These are phyloP conservation scores for Erucastrum elatum DNA, from an alignment of 345 rosid species.

Conservation along the genomic window DNA sequence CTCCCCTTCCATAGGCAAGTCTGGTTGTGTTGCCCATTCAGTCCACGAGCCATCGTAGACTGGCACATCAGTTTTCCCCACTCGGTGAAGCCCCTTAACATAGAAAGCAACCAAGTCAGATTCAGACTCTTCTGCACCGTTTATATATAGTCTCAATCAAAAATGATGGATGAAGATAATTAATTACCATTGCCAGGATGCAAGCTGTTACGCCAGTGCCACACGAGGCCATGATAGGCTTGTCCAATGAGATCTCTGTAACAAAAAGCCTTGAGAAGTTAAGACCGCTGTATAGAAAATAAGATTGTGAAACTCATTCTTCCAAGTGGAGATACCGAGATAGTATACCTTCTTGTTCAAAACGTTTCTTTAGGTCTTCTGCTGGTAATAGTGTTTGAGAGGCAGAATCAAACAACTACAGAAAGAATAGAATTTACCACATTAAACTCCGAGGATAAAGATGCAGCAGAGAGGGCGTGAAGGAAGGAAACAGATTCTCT, in stretches of 20 bases:
- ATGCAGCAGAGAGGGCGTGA: not conserved
- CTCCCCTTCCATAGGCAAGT: slow-evolving; percentile 50
- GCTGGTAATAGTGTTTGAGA: slow-evolving; percentile 73
- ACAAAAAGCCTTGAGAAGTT: not conserved
- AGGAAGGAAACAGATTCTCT: not conserved
- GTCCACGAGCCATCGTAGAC: slow-evolving; percentile 99
- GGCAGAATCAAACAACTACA: slow-evolving; percentile 85
- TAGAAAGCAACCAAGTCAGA: not conserved
- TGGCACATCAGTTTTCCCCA: slow-evolving; percentile 80
- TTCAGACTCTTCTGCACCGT: not conserved
- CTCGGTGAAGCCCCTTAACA: slow-evolving; percentile 53
- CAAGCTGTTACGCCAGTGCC: slow-evolving; percentile 98
- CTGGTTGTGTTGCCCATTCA: slow-evolving; percentile 87
- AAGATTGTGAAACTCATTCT: slow-evolving; percentile 1
- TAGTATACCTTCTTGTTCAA: slow-evolving; percentile 75
- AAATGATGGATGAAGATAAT: not conserved
- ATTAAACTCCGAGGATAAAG: not conserved
- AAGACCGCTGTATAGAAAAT: not conserved
- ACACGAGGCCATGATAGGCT: slow-evolving; percentile 75
- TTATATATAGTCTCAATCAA: not conserved
- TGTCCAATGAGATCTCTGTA: slow-evolving; percentile 80
- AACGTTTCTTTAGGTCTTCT: slow-evolving; percentile 78
- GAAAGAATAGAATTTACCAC: slow-evolving; percentile 25
- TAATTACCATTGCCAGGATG: slow-evolving; percentile 77
- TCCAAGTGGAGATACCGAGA: not conserved